These are phyloP conservation scores for Spatholobus suberectus DNA, from an alignment of 306 rosid species.

Conservation along the genomic window DNA sequence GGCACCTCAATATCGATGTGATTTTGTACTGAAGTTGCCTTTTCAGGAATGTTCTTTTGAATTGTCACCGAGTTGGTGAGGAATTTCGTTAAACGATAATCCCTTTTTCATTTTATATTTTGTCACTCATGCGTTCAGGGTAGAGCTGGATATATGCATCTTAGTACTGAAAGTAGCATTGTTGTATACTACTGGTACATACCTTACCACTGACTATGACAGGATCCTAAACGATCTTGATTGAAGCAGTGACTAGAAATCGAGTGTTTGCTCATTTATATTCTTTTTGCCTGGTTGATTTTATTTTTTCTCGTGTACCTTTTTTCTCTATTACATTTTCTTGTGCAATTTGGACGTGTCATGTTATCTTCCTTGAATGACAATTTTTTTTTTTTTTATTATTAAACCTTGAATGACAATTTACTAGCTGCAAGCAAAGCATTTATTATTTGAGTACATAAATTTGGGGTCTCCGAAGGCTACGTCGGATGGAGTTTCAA, in stretches of 20 bases:
- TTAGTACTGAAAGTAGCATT: constrained; percentile 47
- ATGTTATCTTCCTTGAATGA: background rate
- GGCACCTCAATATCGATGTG: constrained; percentile 26
- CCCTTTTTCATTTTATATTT: constrained; percentile 26
- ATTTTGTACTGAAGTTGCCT: constrained; percentile 39
- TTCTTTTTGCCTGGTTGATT: constrained; percentile 35
- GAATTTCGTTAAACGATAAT: constrained; percentile 25
- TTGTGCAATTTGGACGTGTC: constrained; percentile 3
- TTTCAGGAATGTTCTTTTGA: constrained; percentile 28
- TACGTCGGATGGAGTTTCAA: background rate
- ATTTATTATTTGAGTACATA: background rate
- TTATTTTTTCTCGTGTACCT: background rate
- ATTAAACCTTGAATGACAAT: background rate
- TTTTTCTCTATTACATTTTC: background rate
- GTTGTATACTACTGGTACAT: constrained; percentile 55
- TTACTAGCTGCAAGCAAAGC: background rate
- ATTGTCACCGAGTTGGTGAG: constrained; percentile 35
- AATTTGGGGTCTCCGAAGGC: background rate
- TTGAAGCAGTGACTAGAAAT: constrained; percentile 48
- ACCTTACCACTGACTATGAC: constrained; percentile 37
- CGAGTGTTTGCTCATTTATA: constrained; percentile 41
- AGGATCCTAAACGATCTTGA: constrained; percentile 40
- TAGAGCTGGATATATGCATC: constrained; percentile 47
- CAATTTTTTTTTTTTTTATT: too few species aligned
- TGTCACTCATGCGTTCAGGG: constrained; percentile 37